Percentiles rank a stretch among this genome's conserved stretches.
Evolutionary conservation across 164 flowering plant genomes (phyloP).

Genomic region (Vitis riparia): DNA sequence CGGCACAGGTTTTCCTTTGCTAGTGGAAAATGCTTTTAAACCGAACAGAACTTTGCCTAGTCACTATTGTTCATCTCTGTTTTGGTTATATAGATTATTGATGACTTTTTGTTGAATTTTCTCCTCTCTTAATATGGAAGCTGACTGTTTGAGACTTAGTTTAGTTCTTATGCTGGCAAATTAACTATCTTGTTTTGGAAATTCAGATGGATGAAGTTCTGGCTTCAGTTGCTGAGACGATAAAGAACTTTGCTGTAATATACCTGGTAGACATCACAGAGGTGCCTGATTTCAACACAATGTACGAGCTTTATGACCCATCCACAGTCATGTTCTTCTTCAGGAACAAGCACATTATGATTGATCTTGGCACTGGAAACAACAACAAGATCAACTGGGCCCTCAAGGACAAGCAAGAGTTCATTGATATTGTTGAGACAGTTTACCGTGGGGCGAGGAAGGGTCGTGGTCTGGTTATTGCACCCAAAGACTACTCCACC

Average conservation of each 20-base stretch:
- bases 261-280: constrained; percentile 91
- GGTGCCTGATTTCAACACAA: constrained; percentile 95
- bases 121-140: neutral
- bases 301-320: constrained; percentile 95
- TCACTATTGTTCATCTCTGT: too few relatives aligned
- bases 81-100: too few relatives aligned
- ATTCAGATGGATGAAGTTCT: constrained; percentile 93
- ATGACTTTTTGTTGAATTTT: neutral
- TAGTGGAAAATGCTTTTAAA: too few relatives aligned
- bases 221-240: constrained; percentile 89
- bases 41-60: too few relatives aligned
- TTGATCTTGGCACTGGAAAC: constrained; percentile 94
- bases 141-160: neutral
- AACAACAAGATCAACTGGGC: constrained; percentile 99
- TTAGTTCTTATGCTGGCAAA: too few relatives aligned
- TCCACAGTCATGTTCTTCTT: constrained; percentile 95
- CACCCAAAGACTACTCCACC: constrained; percentile 96
- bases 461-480: constrained; percentile 93
- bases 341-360: constrained; percentile 97
- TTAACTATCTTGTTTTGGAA: neutral
- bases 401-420: constrained; percentile 92
- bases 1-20: too few relatives aligned
- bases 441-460: constrained; percentile 94
- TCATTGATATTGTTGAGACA: constrained; percentile 90
- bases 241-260: constrained; percentile 90